Base-by-base conservation (phyloP, 164 flowering plant species). In the Magnolia sinica region DNA sequence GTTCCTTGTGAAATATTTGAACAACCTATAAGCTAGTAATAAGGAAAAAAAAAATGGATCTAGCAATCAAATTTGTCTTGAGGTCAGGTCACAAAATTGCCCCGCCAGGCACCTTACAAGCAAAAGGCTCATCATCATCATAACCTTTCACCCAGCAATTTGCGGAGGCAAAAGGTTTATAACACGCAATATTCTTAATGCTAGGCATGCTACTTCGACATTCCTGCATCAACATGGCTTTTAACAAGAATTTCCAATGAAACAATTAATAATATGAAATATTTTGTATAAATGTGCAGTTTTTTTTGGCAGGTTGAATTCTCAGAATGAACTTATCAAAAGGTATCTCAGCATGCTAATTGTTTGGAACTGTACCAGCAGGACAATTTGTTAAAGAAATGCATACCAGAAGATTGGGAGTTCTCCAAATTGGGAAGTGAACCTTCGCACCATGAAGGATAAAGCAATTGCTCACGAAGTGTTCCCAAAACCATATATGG, bases 401-500 rank as follows among this genome's bases (percentile, higher is more conserved):
- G 58, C 86, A 78, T 84, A 92, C 97, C 96, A 80, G 81, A 72
- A 73, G 80, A 72, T 77, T 83, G 79, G 50, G 74, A 64, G 77
- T 59, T 67, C 50, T 86, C 87, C 22, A 85, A 66, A 4, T 7
- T 24, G 29, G 82, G 59, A 55, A 55, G 64, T 52, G 70, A 74
- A 74, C 79, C 86, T 50, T 82, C 92, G 74, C 79, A 77, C 98
- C 98, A 96, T 52, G 89, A 89, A 69, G 99, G 98, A 88, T 96
- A 96, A 75, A 96, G 95, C 86, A 96, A 81, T 76, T 96, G 99
- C 76, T 92, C 92, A 23, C 98, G 94, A 77, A 96, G 96, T 69
- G 97, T 94, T 76, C 98, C 99, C 82, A 96, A 80, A 79, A 88
- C 95, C 99, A 96, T 91, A 81, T 96, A 96, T 71, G 99, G 99